A percentile compares a stretch with the other conserved stretches of the same genome.
Conservation (phyloP, 176 grass and related monocot species). For the Coix lacrymajobi region DNA sequence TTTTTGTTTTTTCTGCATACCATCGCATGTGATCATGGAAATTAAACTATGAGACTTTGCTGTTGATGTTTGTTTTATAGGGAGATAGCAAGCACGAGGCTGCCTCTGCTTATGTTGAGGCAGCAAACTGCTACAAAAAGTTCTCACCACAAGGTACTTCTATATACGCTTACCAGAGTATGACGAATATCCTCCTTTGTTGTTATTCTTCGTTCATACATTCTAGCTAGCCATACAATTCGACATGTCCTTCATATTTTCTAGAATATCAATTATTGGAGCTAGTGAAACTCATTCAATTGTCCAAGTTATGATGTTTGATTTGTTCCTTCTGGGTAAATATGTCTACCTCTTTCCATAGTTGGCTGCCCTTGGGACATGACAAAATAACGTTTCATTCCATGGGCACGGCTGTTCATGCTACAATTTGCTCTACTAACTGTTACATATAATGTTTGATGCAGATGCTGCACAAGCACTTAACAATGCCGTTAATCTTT, state of each 20-base stretch:
- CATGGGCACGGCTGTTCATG: background rate
- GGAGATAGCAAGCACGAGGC: conserved; percentile 74
- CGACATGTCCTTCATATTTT: background rate
- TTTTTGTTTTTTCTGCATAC: background rate
- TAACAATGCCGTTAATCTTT: conserved; percentile 71
- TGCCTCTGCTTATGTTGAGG: conserved; percentile 72
- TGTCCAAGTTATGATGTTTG: background rate
- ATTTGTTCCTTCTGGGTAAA: background rate
- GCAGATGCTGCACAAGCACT: conserved; percentile 45
- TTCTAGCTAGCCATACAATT: background rate
- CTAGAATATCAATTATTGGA: background rate
- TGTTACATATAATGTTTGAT: background rate
- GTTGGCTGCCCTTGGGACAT: background rate
- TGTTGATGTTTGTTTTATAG: conserved; percentile 26
- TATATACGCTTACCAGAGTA: background rate
- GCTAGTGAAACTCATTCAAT: background rate
- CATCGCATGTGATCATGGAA: background rate
- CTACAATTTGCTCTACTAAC: background rate
- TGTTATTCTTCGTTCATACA: background rate
- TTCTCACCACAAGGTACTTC: conserved; percentile 54
- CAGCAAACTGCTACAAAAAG: conserved; percentile 88
- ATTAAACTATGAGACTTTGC: background rate
- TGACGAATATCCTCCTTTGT: background rate
- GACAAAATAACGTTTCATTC: background rate
- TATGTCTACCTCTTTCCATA: background rate